A percentile compares a stretch with the other conserved stretches of the same genome.
phyloP scores from a whole-genome alignment of 2,329 filamentous ascomycete species.

The Nothophoma quercina region DNA sequence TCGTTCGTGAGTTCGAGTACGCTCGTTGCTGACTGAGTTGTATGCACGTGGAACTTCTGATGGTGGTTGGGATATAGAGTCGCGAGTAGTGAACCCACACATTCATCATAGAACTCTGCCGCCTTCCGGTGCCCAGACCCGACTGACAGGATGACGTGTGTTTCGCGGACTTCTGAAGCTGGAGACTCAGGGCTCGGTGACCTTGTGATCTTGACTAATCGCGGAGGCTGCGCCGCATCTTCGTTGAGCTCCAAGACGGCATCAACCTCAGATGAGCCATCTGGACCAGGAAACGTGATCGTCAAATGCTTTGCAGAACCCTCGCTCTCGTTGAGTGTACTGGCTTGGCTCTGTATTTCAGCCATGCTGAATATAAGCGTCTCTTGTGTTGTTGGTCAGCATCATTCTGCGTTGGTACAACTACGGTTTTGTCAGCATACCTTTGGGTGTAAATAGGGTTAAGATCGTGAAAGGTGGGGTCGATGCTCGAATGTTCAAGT shows the following conservation, averaged over 20 bases:
- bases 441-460: not conserved
- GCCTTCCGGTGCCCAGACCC: constrained; percentile 55
- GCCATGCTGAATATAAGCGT: constrained; percentile 1
- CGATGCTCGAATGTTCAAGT: not conserved
- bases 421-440: not conserved
- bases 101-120: constrained; percentile 47
- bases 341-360: constrained; percentile 4
- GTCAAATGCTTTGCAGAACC: constrained; percentile 13
- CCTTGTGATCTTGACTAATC: constrained; percentile 29
- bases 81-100: constrained; percentile 53
- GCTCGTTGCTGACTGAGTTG: constrained; percentile 69
- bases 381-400: not conserved
- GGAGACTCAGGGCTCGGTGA: constrained; percentile 12
- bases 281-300: constrained; percentile 10
- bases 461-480: not conserved
- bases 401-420: not conserved
- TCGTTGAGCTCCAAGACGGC: constrained; percentile 21
- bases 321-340: not conserved
- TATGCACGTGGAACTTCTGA: constrained; percentile 60
- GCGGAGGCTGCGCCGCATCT: constrained; percentile 25
- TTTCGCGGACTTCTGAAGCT: constrained; percentile 24
- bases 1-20: constrained; percentile 68
- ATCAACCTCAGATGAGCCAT: constrained; percentile 14
- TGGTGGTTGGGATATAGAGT: constrained; percentile 46
- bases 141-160: constrained; percentile 56